Conservation (phyloP, 805 yeast species). For the Suhomyces prunicola region DNA sequence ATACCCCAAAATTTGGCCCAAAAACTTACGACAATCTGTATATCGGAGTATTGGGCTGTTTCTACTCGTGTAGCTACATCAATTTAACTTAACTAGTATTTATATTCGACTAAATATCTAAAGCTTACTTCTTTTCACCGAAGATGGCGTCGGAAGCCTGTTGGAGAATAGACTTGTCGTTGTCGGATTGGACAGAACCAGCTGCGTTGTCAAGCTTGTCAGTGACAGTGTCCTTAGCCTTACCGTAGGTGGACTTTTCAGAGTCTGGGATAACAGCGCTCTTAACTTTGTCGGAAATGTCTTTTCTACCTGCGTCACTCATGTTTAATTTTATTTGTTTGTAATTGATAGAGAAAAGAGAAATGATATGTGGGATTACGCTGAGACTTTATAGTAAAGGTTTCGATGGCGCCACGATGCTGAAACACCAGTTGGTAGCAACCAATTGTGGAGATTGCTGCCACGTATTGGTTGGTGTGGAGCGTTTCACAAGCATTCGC, state of each 20-base stretch:
- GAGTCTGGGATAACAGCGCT: slow-evolving; percentile 42
- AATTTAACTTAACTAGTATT: background rate
- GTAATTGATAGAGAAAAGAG: background rate
- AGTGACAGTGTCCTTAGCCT: slow-evolving; percentile 36
- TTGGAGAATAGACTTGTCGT: slow-evolving; percentile 40
- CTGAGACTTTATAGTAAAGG: background rate
- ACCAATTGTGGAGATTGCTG: background rate
- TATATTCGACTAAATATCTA: slow-evolving; percentile 19
- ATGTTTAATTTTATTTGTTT: slow-evolving; percentile 15
- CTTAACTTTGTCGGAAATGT: slow-evolving; percentile 35
- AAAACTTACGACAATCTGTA: no score
- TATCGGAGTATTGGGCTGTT: no score
- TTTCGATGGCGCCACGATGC: background rate
- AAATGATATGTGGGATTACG: background rate
- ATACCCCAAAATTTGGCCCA: no score
- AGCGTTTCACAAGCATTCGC: background rate
- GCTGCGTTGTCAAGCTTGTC: slow-evolving; percentile 34
- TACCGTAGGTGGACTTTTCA: slow-evolving; percentile 37
- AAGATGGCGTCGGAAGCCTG: slow-evolving; percentile 44
- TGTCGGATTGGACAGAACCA: slow-evolving; percentile 30
- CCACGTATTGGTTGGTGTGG: background rate
- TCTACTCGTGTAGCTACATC: background rate
- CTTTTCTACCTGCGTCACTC: slow-evolving; percentile 45
- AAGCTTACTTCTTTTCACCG: slow-evolving; percentile 33
- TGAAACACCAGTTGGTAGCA: background rate